Conservation (phyloP, 495 filamentous ascomycete species). For the Lasiosphaeris hirsuta region DNA sequence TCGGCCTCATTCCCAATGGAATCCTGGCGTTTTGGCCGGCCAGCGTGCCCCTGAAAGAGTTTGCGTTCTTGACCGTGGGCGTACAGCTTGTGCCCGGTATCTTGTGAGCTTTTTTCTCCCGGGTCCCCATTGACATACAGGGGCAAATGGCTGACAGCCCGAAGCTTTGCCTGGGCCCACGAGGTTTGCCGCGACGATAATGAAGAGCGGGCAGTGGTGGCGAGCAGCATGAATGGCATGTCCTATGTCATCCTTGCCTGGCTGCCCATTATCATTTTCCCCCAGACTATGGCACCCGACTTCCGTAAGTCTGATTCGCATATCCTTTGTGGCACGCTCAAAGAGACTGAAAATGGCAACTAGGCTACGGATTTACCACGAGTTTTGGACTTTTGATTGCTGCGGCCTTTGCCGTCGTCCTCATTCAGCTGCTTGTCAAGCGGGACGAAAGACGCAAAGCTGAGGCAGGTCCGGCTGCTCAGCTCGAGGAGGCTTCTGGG, state of each 20-base stretch:
- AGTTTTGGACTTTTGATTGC: conserved; percentile 30
- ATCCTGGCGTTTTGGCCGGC: conserved; percentile 52
- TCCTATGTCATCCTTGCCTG: conserved; percentile 49
- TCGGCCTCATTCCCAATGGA: conserved; percentile 31
- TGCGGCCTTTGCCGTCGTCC: conserved; percentile 19
- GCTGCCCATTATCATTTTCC: conserved; percentile 43
- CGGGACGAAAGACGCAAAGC: conserved; percentile 16
- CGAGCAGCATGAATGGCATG: conserved; percentile 50
- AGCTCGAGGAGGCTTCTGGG: background rate
- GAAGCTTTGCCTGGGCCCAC: conserved; percentile 47
- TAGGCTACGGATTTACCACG: conserved; percentile 27
- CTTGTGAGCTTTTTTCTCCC: conserved; percentile 27
- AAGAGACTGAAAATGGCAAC: background rate
- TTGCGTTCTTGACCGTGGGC: conserved; percentile 41
- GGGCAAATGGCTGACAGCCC: background rate
- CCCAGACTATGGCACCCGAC: conserved; percentile 38
- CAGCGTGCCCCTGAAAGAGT: conserved; percentile 46
- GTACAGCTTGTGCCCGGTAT: conserved; percentile 34
- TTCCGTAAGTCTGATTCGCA: conserved; percentile 27
- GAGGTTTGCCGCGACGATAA: conserved; percentile 45
- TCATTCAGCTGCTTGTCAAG: conserved; percentile 21
- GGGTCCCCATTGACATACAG: background rate
- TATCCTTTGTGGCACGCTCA: background rate
- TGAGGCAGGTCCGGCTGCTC: background rate
- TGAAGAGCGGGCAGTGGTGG: conserved; percentile 49